These are phyloP conservation scores for Botryotinia globosa DNA, from an alignment of 2,329 filamentous ascomycete species.

Conservation along the genomic window DNA sequence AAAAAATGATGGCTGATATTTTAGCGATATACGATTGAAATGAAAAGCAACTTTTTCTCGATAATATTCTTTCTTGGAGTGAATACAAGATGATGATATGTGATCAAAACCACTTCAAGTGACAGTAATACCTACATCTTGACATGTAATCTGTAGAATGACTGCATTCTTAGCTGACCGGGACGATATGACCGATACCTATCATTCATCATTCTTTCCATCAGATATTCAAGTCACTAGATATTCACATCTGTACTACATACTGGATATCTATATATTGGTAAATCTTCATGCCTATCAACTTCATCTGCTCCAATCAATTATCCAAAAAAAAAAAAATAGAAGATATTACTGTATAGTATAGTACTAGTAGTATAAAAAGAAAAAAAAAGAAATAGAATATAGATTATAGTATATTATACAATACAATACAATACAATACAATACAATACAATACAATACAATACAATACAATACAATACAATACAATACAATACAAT, in stretches of 20 bases:
- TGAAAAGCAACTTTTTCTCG: constrained; percentile 1
- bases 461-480: too few relatives aligned
- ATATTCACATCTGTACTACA: too few relatives aligned
- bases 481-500: too few relatives aligned
- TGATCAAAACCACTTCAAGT: not conserved
- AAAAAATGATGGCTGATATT: constrained; percentile 9
- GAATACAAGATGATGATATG: not conserved
- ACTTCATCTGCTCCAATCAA: not conserved
- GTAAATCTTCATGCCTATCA: too few relatives aligned
- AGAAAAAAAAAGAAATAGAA: rapidly evolving
- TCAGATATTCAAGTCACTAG: not conserved
- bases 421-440: too few relatives aligned
- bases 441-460: too few relatives aligned
- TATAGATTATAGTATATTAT: too few relatives aligned
- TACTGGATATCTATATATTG: too few relatives aligned
- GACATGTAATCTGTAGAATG: not conserved
- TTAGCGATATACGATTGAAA: not conserved
- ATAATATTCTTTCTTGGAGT: not conserved
- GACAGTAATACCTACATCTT: not conserved
- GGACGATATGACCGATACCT: not conserved
- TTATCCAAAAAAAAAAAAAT: rapidly evolving
- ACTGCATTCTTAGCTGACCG: not conserved
- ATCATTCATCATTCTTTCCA: not conserved
- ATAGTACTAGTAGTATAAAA: not conserved
- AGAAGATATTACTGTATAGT: too few relatives aligned